A percentile compares a stretch with the other conserved stretches of the same genome.
Evolutionary conservation across 768 basidiomycete species (phyloP).

Genomic region (Mycena filopes): DNA sequence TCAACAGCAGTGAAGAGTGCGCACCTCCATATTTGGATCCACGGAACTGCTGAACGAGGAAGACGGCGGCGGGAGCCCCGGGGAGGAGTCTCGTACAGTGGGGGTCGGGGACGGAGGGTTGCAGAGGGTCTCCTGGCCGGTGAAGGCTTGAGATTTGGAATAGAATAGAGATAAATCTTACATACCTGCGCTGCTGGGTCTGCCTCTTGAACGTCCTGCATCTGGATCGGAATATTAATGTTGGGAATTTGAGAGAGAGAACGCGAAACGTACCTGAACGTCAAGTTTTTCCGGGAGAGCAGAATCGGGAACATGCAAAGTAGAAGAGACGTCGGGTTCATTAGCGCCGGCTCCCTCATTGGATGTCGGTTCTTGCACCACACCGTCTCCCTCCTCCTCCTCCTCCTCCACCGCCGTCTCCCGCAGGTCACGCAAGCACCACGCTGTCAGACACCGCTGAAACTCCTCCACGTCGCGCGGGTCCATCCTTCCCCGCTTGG

Average conservation of each 20-base stretch:
- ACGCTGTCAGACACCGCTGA: slow-evolving; percentile 48
- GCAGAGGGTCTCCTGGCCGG: slow-evolving; percentile 8
- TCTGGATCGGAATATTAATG: not conserved
- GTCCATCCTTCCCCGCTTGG: slow-evolving; percentile 54
- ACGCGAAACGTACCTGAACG: not conserved
- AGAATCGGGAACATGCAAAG: not conserved
- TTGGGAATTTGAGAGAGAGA: not conserved
- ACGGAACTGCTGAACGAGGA: slow-evolving; percentile 21
- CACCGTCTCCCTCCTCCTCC: slow-evolving; percentile 4
- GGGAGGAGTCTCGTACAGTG: slow-evolving; percentile 23
- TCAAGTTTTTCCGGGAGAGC: not conserved
- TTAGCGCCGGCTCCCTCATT: not conserved
- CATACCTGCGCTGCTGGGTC: slow-evolving; percentile 18
- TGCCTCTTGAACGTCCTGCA: not conserved
- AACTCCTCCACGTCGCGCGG: slow-evolving; percentile 50
- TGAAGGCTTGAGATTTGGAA: not conserved
- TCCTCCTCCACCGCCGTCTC: slow-evolving; percentile 17
- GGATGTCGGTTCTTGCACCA: not conserved
- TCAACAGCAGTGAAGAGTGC: not conserved
- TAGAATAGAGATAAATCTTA: not conserved
- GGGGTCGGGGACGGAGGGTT: slow-evolving; percentile 19
- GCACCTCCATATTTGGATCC: slow-evolving; percentile 16
- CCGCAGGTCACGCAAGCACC: slow-evolving; percentile 53
- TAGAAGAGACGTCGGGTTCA: slow-evolving; percentile 22
- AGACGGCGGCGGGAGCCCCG: slow-evolving; percentile 20